Base-by-base conservation (phyloP, 176 grass and related monocot genomes). In the Olyra latifolia region DNA sequence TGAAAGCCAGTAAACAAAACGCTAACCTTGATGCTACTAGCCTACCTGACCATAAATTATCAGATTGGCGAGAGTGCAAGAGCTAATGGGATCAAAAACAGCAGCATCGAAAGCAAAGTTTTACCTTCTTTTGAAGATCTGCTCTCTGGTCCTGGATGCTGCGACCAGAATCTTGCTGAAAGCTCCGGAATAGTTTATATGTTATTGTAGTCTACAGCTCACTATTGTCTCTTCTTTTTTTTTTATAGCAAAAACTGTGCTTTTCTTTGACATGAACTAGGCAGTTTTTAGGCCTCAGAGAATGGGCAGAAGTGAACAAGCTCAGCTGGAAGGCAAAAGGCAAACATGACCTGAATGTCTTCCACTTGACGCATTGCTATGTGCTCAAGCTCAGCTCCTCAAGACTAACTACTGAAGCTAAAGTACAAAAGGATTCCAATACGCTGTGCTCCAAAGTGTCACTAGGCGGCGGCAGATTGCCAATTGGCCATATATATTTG, bases 1-100 rank as follows among this genome's bases (percentile, higher is more conserved):
- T 14, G 30, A 16, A 10, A 49, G 53, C 35, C 32, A n/a, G 57
- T 17, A 47, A 32, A 63, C 58, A 32, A 47, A 43, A 29, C 11
- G 30, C 29, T 53, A 41, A 40, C 54, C 54, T 42, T 65, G 74
- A 83, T 23, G 80, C 80, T 59, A 17, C 49, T 30, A 7, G 40
- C 17, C 46, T 69, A 78, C 57, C 79, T 42, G 39, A 49, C 58
- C 72, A 66, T 79, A 88, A 79, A 83, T 29, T 88, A 59, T 72
- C 66, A 30, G 74, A 77, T 74, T 15, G 15, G 30, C 48, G 40
- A n/a, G 28, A 30, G 55, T 10, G 63, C 64, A 45, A 62, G 54
- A 54, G 52, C 4, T 54, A 50, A 83, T 73, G 69, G 62, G 54
- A 70, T 56, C 53, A 61, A 79, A 85, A 71, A 30, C 49, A 32